Base-by-base conservation (phyloP, 2,329 filamentous ascomycete species). In the Pseudogymnoascus sp. region DNA sequence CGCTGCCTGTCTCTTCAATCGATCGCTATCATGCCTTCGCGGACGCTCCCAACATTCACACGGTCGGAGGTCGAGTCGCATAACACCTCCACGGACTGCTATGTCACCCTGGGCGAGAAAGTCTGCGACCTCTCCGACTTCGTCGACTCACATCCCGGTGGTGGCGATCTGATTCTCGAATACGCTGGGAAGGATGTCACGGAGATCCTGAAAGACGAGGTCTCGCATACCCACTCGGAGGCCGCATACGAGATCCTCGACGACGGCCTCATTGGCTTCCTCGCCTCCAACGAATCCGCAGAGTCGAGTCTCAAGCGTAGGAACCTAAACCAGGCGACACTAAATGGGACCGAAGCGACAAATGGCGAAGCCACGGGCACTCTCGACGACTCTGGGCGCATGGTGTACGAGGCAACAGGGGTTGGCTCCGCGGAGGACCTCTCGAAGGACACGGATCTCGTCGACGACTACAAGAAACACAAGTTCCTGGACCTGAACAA, bases 71-170 rank as follows among this genome's bases (percentile, higher is more conserved):
- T 99, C 71, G 85, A 87, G 74, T 79, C 85, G 68, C 91, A 96
- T 75, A 93, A 89, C 73, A 87, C 84, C 53, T 77, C 78, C 58
- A 84, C 91, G 71, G 96, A 91, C 57, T 97, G 93, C 79, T 99
- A 92, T 79, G 92, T 99, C 68, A 94, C 90, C 2, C 80, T 97
- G 60, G 92, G 91, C 64, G 82, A 83, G 62, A 95, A 93, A 68
- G 93, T 99, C 68, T 99, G 91, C 81, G 93, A 99, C 78, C 82
- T 99, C 65, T 97, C 94, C 62, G 85, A 90, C 61, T 99, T 99
- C 71, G 75, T 97, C 64, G 85, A 91, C 59, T 87, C 91, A 67
- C 94, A 99, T 73, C 94, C 94, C 22, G 94, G 94, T 67, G 94
- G 94, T 62, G 84, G 85, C 68, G 90, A 96, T 64, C 78, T 97